A percentile compares a stretch with the other conserved stretches of the same genome.
Evolutionary conservation across 345 rosid genomes (phyloP).

Genomic region (Sonneratia caseolaris): DNA sequence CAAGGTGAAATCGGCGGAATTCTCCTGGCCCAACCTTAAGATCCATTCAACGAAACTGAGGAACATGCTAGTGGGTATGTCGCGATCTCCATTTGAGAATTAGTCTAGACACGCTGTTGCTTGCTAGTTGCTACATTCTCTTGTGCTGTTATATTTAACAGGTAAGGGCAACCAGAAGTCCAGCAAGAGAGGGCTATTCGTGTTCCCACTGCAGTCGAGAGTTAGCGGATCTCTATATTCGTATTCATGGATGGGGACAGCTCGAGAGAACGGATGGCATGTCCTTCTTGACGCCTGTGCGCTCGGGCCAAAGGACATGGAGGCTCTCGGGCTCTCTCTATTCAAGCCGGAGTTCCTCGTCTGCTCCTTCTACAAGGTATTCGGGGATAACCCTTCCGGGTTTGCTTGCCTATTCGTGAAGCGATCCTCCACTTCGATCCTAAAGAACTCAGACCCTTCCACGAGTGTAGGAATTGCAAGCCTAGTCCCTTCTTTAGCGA

Average conservation of each 20-base stretch:
- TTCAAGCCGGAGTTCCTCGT: constrained; percentile 73
- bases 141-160: background rate
- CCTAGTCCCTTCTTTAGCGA: constrained; percentile 13
- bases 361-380: constrained; percentile 66
- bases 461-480: constrained; percentile 27
- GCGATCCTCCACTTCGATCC: constrained; percentile 37
- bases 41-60: constrained; percentile 38
- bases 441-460: constrained; percentile 17
- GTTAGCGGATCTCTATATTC: constrained; percentile 66
- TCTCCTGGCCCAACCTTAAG: constrained; percentile 52
- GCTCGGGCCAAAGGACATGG: constrained; percentile 75
- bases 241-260: constrained; percentile 68
- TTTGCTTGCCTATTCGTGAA: constrained; percentile 69
- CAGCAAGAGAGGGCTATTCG: constrained; percentile 50
- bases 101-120: background rate
- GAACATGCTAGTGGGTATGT: constrained; percentile 27
- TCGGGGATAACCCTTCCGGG: constrained; percentile 69
- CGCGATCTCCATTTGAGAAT: background rate
- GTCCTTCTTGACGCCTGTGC: constrained; percentile 79
- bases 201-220: constrained; percentile 77
- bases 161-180: constrained; percentile 22
- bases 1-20: constrained; percentile 42
- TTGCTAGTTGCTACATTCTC: background rate
- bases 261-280: constrained; percentile 71
- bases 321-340: constrained; percentile 70